phyloP scores from a whole-genome alignment of 176 grass and related monocot species.

The Zea luxurians region DNA sequence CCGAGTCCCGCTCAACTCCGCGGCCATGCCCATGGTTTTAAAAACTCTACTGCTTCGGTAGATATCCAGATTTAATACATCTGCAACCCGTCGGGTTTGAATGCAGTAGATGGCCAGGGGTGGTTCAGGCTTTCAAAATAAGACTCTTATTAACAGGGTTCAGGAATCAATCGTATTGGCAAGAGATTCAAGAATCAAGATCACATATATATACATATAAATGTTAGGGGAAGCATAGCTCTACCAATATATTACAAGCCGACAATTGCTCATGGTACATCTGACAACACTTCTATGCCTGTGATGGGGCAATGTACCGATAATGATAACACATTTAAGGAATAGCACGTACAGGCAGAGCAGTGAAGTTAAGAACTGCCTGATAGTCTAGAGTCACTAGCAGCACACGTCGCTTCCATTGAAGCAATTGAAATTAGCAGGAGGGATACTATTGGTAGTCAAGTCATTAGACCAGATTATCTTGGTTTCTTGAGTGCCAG shows the following conservation, averaged over 20 bases:
- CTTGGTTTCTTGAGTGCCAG: not conserved
- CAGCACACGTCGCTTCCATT: slow-evolving; percentile 36
- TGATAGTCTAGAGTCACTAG: slow-evolving; percentile 10
- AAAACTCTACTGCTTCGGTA: not conserved
- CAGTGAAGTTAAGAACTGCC: slow-evolving; percentile 35
- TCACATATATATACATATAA: slow-evolving; percentile 26
- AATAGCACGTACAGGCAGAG: slow-evolving; percentile 35
- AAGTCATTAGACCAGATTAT: slow-evolving; percentile 22
- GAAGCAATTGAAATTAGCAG: slow-evolving; percentile 39
- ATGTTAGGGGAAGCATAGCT: slow-evolving; percentile 31
- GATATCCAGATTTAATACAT: too few species aligned
- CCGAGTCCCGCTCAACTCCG: too few species aligned
- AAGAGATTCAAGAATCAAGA: slow-evolving; percentile 4
- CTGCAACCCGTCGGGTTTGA: not conserved
- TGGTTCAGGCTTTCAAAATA: not conserved
- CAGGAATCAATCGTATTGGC: not conserved
- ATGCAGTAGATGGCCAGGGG: not conserved
- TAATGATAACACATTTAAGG: slow-evolving; percentile 20
- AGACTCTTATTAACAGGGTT: not conserved
- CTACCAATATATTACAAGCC: slow-evolving; percentile 47
- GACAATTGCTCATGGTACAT: slow-evolving; percentile 37
- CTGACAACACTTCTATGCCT: slow-evolving; percentile 25
- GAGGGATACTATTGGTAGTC: slow-evolving; percentile 36
- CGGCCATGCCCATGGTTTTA: not conserved
- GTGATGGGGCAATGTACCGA: slow-evolving; percentile 25